phyloP scores from a whole-genome alignment of 306 rosid species.

The Quercus aquifolioides region DNA sequence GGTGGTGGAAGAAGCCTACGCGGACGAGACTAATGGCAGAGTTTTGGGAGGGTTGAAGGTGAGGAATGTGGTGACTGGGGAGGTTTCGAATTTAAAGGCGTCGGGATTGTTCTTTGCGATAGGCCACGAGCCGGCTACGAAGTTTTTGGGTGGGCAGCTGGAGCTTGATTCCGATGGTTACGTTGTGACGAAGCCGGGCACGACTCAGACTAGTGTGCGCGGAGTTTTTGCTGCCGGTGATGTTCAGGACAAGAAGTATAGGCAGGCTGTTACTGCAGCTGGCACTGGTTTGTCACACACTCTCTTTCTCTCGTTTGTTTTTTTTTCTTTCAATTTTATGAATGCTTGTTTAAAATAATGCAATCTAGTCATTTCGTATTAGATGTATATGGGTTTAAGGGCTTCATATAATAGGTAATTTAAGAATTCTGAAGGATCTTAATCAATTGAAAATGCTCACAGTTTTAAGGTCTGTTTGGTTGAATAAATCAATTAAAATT shows the following conservation, averaged over 20 bases:
- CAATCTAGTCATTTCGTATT: too few relatives aligned
- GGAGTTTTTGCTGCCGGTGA: slow-evolving; percentile 96
- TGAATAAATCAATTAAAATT: too few relatives aligned
- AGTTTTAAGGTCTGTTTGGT: too few relatives aligned
- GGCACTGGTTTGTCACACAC: slow-evolving; percentile 53
- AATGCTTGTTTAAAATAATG: too few relatives aligned
- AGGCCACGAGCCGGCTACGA: slow-evolving; percentile 86
- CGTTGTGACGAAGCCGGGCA: slow-evolving; percentile 62
- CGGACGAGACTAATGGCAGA: slow-evolving; percentile 25
- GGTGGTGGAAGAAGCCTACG: slow-evolving; percentile 61
- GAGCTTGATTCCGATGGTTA: slow-evolving; percentile 71
- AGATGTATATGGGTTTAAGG: too few relatives aligned
- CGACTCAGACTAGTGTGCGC: slow-evolving; percentile 55
- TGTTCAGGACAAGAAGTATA: slow-evolving; percentile 93
- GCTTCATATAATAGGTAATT: too few relatives aligned
- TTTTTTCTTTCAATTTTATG: too few relatives aligned
- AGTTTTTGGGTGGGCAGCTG: slow-evolving; percentile 74
- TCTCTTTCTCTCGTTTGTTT: background rate
- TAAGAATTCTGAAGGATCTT: too few relatives aligned
- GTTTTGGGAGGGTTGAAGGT: slow-evolving; percentile 71
- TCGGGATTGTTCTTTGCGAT: slow-evolving; percentile 79
- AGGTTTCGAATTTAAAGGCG: slow-evolving; percentile 63
- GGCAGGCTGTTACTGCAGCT: slow-evolving; percentile 94
- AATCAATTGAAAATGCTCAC: too few relatives aligned
- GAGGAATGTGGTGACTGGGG: slow-evolving; percentile 49